phyloP scores from a whole-genome alignment of 1,139 yeast genomes.

The Geotrichum candidum region DNA sequence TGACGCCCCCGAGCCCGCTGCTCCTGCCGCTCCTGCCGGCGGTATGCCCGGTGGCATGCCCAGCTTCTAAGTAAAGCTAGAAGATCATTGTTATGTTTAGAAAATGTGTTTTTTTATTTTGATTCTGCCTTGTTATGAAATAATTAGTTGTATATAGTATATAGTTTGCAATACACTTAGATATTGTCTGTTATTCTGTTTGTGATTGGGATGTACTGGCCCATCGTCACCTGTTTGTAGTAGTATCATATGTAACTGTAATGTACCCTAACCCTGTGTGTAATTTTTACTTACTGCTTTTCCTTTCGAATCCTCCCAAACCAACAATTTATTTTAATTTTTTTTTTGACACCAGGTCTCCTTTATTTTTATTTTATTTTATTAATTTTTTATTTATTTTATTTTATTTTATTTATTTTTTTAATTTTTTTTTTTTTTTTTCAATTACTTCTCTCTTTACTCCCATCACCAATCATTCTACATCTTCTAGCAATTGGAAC shows the following conservation, averaged over 20 bases:
- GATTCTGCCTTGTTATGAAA: background rate
- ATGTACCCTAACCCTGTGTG: background rate
- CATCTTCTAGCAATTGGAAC: background rate
- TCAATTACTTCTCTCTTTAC: background rate
- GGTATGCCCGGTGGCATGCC: constrained; percentile 43
- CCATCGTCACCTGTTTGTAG: background rate
- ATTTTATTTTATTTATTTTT: background rate
- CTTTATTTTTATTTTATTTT: background rate
- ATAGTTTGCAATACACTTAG: background rate
- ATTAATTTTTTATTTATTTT: background rate
- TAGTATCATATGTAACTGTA: background rate
- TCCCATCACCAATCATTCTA: background rate
- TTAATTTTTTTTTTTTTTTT: background rate
- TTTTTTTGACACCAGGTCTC: background rate
- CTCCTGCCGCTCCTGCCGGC: constrained; percentile 62
- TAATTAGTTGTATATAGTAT: background rate
- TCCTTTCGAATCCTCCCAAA: background rate
- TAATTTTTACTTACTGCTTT: background rate
- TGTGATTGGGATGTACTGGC: background rate
- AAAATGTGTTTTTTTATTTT: background rate
- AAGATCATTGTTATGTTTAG: background rate
- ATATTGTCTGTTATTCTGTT: background rate
- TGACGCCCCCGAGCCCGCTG: constrained; percentile 90
- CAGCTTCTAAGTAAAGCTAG: background rate
- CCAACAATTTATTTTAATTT: background rate